A percentile compares a stretch with the other conserved stretches of the same genome.
phyloP scores from a whole-genome alignment of 2,329 filamentous ascomycete species.

The Xenosphaeropsis pyriputrescens region DNA sequence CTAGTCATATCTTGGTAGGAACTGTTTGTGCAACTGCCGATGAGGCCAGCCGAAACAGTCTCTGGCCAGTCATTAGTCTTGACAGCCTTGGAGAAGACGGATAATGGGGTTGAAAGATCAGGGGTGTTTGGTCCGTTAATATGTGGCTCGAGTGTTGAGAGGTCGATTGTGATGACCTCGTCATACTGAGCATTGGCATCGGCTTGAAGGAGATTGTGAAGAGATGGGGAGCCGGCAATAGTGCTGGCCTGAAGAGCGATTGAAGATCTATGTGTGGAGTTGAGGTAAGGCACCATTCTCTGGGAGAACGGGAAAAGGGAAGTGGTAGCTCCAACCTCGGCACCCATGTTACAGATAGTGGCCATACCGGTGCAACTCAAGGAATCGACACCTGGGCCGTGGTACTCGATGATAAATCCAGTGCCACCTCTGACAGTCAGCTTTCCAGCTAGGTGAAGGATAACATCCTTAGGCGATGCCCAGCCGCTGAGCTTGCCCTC shows the following conservation, averaged over 20 bases:
- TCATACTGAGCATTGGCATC: conserved; percentile 81
- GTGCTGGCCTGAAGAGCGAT: conserved; percentile 16
- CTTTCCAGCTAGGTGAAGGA: conserved; percentile 74
- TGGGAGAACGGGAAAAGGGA: conserved; percentile 72
- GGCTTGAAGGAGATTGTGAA: conserved; percentile 56
- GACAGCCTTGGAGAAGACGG: conserved; percentile 75
- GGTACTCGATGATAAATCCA: conserved; percentile 88
- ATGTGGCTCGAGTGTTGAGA: conserved; percentile 82
- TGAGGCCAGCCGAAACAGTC: conserved; percentile 81
- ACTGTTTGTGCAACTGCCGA: conserved; percentile 97
- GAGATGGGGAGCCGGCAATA: conserved; percentile 14
- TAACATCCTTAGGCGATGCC: conserved; percentile 92
- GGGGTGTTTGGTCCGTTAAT: conserved; percentile 97
- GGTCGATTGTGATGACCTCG: conserved; percentile 77
- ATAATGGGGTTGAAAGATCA: conserved; percentile 84
- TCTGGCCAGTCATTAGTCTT: conserved; percentile 79
- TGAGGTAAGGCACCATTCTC: conserved; percentile 72
- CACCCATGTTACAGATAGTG: conserved; percentile 70
- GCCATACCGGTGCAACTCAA: conserved; percentile 89
- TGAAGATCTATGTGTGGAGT: conserved; percentile 60
- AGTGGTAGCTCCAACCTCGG: conserved; percentile 83
- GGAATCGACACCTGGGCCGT: conserved; percentile 76
- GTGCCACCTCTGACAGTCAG: conserved; percentile 90
- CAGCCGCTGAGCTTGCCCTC: conserved; percentile 76
- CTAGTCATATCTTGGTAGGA: conserved; percentile 98